Evolutionary conservation across 2,329 filamentous ascomycete genomes (phyloP).

Genomic region (Verticillium albo-atrum): DNA sequence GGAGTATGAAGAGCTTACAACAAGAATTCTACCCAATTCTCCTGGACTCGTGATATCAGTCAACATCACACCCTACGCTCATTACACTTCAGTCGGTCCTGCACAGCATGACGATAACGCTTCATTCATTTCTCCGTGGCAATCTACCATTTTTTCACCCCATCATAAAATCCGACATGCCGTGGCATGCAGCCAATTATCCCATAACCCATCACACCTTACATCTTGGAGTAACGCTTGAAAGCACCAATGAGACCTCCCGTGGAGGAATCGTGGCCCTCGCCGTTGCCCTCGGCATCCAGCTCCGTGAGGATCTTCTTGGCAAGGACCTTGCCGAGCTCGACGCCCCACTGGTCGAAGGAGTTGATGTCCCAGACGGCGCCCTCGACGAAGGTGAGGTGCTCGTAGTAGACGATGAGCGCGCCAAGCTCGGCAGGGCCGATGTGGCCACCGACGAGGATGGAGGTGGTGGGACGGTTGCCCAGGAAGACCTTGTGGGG

Average conservation of each 20-base stretch:
- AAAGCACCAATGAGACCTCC: slow-evolving; percentile 87
- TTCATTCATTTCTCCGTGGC: background rate
- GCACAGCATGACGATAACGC: background rate
- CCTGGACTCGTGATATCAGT: too few relatives aligned
- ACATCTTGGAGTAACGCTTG: slow-evolving; percentile 65
- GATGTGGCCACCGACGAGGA: slow-evolving; percentile 85
- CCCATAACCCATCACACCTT: slow-evolving; percentile 15
- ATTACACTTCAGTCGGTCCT: background rate
- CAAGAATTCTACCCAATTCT: too few relatives aligned
- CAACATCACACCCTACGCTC: too few relatives aligned
- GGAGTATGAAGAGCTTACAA: too few relatives aligned
- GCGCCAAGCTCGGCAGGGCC: slow-evolving; percentile 91
- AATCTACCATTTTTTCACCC: background rate
- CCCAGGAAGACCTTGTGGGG: slow-evolving; percentile 99
- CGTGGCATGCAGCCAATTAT: background rate
- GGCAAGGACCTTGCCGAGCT: slow-evolving; percentile 92
- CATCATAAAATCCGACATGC: background rate
- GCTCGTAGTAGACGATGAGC: slow-evolving; percentile 98
- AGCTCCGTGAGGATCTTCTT: slow-evolving; percentile 89
- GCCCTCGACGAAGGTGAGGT: slow-evolving; percentile 95
- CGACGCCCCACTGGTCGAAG: slow-evolving; percentile 99
- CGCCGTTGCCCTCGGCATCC: slow-evolving; percentile 67
- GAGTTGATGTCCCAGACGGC: slow-evolving; percentile 99
- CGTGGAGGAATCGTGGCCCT: slow-evolving; percentile 80
- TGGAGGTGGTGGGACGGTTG: slow-evolving; percentile 94